Conservation (phyloP, 768 basidiomycete genomes). For the Cystofilobasidium capitatum region DNA sequence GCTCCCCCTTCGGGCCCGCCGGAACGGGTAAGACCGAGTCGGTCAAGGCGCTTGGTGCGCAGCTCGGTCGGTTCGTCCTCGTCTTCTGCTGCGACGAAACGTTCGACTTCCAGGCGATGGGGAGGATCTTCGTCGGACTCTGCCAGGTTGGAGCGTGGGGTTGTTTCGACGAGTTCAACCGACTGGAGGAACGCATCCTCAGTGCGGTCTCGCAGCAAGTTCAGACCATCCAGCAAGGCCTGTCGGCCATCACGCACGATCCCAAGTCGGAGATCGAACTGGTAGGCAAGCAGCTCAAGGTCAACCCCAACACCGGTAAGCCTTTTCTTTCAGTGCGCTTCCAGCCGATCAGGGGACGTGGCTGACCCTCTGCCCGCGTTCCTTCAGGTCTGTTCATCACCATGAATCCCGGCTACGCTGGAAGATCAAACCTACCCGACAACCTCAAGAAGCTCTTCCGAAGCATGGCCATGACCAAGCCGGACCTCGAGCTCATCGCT, state of each 20-base stretch:
- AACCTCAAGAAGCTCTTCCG: constrained; percentile 40
- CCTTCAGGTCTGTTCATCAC: constrained; percentile 87
- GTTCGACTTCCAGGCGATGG: constrained; percentile 99
- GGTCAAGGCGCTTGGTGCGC: constrained; percentile 94
- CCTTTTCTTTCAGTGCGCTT: neutral
- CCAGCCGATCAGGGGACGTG: too few species aligned
- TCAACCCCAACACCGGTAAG: constrained; percentile 84
- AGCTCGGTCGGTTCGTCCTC: constrained; percentile 94
- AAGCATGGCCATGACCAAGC: constrained; percentile 98
- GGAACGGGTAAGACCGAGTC: constrained; percentile 99
- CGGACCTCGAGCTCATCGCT: constrained; percentile 94
- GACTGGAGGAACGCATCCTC: constrained; percentile 92
- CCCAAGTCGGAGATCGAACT: constrained; percentile 86
- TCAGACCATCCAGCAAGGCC: constrained; percentile 92
- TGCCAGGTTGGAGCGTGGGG: constrained; percentile 99
- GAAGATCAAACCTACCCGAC: constrained; percentile 60
- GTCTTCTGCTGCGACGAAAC: constrained; percentile 99
- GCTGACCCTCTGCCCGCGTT: neutral
- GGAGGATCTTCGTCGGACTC: constrained; percentile 94
- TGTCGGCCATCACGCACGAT: constrained; percentile 70
- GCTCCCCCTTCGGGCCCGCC: constrained; percentile 95
- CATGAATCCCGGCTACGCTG: constrained; percentile 97
- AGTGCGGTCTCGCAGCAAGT: constrained; percentile 98
- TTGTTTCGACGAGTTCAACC: constrained; percentile 95
- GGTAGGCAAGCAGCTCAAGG: constrained; percentile 83